These are phyloP conservation scores for Linum trigynum DNA, from an alignment of 345 rosid species.

Conservation along the genomic window DNA sequence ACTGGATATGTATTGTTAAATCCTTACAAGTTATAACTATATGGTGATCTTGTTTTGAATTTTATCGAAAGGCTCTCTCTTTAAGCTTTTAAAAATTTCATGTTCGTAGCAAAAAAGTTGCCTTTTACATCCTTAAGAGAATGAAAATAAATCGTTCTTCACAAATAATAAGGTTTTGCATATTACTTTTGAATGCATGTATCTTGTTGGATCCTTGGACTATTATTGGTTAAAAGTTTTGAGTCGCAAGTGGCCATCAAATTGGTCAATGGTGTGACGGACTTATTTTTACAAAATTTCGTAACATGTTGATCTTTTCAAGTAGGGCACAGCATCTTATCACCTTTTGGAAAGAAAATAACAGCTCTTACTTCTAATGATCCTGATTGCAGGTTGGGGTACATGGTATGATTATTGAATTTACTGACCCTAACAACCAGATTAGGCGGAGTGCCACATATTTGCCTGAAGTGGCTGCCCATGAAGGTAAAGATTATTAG, in stretches of 20 bases:
- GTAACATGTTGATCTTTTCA: too few relatives aligned
- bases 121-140: too few relatives aligned
- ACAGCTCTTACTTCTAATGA: background rate
- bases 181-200: too few relatives aligned
- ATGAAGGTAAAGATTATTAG: slow-evolving; percentile 54
- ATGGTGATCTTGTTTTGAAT: background rate
- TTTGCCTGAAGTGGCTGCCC: slow-evolving; percentile 94
- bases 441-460: slow-evolving; percentile 81
- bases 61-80: too few relatives aligned
- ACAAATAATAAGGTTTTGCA: too few relatives aligned
- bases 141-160: too few relatives aligned
- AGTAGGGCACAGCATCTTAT: background rate
- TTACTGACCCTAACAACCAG: slow-evolving; percentile 57
- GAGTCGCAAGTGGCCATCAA: background rate
- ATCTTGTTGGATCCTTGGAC: background rate
- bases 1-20: background rate
- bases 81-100: too few relatives aligned
- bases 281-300: background rate
- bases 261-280: background rate
- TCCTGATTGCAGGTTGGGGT: slow-evolving; percentile 50
- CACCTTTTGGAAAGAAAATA: background rate
- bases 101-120: too few relatives aligned
- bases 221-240: background rate
- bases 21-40: background rate
- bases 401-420: slow-evolving; percentile 94